Evolutionary conservation across 148 eudicot species (phyloP).

Genomic region (Rheum nobile): DNA sequence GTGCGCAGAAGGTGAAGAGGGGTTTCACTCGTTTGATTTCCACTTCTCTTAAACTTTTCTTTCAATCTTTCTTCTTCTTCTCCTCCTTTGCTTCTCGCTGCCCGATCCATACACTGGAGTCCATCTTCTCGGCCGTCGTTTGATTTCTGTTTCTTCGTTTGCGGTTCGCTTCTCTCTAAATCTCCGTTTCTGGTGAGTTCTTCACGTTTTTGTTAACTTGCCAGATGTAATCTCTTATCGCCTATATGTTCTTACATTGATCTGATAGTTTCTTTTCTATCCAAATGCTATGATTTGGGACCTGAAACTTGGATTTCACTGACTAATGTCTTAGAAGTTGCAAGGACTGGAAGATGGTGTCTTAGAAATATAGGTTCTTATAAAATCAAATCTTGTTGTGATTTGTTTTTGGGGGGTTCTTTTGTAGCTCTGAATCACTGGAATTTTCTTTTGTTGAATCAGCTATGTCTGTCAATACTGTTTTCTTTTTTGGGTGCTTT

Average conservation of each 20-base stretch:
- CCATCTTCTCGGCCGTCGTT: not conserved
- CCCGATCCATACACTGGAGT: not conserved
- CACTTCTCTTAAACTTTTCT: not conserved
- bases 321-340: not conserved
- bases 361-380: not conserved
- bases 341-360: not conserved
- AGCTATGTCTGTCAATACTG: not conserved
- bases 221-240: not conserved
- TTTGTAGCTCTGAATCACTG: not conserved
- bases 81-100: not conserved
- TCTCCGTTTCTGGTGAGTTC: slow-evolving; percentile 3
- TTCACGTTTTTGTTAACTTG: not conserved
- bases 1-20: not conserved
- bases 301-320: not conserved
- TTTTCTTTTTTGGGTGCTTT: not conserved
- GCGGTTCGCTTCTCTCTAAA: not conserved
- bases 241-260: not conserved
- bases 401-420: not conserved
- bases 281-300: not conserved
- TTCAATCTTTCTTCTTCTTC: not conserved
- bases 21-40: not conserved
- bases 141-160: not conserved
- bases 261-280: not conserved
- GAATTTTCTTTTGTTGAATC: not conserved
- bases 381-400: not conserved